Evolutionary conservation across 1,139 yeast species (phyloP).

Genomic region (Kluyveromyces sp.): DNA sequence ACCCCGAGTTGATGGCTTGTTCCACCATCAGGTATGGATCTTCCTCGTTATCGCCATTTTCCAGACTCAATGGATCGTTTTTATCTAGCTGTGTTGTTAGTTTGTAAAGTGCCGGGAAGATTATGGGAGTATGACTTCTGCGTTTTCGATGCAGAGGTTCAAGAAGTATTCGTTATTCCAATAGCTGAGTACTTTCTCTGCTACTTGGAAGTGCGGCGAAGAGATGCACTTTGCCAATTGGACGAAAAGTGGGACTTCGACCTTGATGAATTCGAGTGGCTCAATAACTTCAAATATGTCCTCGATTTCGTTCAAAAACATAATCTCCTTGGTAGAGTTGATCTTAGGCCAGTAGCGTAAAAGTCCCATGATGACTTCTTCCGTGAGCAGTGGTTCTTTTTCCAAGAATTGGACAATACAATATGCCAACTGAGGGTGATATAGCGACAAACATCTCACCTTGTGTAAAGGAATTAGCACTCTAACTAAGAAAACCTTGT

Average conservation of each 20-base stretch:
- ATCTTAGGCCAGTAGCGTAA: conserved; percentile 96
- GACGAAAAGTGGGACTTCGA: conserved; percentile 88
- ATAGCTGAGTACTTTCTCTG: conserved; percentile 87
- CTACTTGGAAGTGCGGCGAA: conserved; percentile 94
- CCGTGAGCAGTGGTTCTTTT: conserved; percentile 85
- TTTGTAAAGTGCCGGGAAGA: conserved; percentile 85
- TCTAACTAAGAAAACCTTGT: conserved; percentile 79
- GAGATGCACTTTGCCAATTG: conserved; percentile 92
- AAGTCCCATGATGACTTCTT: conserved; percentile 89
- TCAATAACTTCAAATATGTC: conserved; percentile 96
- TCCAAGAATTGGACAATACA: conserved; percentile 95
- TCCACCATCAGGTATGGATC: conserved; percentile 32
- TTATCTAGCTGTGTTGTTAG: conserved; percentile 47
- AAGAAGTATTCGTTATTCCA: conserved; percentile 95
- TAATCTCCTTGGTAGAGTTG: conserved; percentile 89
- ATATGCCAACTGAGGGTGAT: conserved; percentile 94
- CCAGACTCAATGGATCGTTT: conserved; percentile 33
- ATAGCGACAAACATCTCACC: conserved; percentile 76
- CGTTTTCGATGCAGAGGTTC: conserved; percentile 80
- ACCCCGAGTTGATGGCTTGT: conserved; percentile 33
- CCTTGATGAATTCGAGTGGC: conserved; percentile 83
- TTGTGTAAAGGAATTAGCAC: conserved; percentile 92
- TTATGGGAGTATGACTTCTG: conserved; percentile 83
- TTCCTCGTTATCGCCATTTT: conserved; percentile 24
- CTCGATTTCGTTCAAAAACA: conserved; percentile 92